phyloP scores from a whole-genome alignment of 495 filamentous ascomycete species.

The Penicillium diatomitis region DNA sequence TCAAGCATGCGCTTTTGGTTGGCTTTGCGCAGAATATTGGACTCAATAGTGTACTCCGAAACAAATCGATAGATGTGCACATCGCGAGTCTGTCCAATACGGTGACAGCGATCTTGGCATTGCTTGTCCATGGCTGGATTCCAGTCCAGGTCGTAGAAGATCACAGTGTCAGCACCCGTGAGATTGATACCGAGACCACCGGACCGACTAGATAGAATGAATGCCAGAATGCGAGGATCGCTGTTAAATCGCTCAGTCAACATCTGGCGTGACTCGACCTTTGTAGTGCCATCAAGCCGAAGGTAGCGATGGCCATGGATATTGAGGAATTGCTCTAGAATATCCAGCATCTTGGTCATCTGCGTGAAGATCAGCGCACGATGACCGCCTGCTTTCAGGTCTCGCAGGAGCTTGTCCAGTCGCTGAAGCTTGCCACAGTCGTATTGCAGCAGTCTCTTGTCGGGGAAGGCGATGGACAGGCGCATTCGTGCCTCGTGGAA shows the following conservation, averaged over 20 bases:
- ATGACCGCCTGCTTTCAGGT: constrained; percentile 81
- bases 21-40: constrained; percentile 93
- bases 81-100: constrained; percentile 95
- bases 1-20: constrained; percentile 97
- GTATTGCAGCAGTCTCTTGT: constrained; percentile 89
- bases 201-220: constrained; percentile 91
- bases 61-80: constrained; percentile 98
- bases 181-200: constrained; percentile 95
- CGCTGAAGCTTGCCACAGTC: constrained; percentile 96
- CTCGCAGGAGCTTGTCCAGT: constrained; percentile 76
- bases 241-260: constrained; percentile 96
- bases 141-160: constrained; percentile 99
- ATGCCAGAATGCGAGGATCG: constrained; percentile 81
- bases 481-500: constrained; percentile 93
- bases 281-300: constrained; percentile 88
- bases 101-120: constrained; percentile 95
- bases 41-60: constrained; percentile 95
- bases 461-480: constrained; percentile 91
- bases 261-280: constrained; percentile 90
- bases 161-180: constrained; percentile 94
- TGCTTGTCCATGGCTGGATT: constrained; percentile 99
- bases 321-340: constrained; percentile 95
- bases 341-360: constrained; percentile 98
- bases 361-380: constrained; percentile 97
- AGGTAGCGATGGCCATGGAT: constrained; percentile 97